These are phyloP conservation scores for Tulasnella sp. DNA, from an alignment of 768 basidiomycete genomes.

Conservation along the genomic window DNA sequence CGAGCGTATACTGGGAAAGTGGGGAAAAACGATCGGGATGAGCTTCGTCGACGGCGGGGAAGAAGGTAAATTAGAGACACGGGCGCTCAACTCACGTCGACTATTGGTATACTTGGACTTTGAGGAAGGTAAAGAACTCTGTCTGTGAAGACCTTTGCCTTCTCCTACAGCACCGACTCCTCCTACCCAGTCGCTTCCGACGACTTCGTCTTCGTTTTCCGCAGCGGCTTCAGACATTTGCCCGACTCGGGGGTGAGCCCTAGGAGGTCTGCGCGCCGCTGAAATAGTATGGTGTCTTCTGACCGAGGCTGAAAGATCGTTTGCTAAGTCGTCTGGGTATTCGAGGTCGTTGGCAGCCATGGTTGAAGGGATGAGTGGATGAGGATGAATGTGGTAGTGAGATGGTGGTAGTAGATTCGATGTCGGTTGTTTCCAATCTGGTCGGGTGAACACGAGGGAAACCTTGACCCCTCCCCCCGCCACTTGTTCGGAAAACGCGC, in stretches of 20 bases:
- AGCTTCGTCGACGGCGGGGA: constrained; percentile 46
- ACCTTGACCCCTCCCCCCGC: neutral
- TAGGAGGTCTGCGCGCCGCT: constrained; percentile 56
- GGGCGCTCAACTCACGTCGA: constrained; percentile 4
- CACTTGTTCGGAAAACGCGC: neutral
- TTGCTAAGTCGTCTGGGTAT: constrained; percentile 10
- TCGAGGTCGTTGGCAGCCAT: constrained; percentile 7
- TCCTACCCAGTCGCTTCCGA: constrained; percentile 68
- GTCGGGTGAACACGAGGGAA: neutral
- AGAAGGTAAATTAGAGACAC: constrained; percentile 37
- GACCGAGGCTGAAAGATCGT: constrained; percentile 33
- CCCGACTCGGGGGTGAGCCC: constrained; percentile 45
- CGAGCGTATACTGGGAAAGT: constrained; percentile 26
- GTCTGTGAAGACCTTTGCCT: constrained; percentile 67
- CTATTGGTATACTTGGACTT: constrained; percentile 32
- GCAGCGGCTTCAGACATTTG: constrained; percentile 56
- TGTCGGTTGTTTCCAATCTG: neutral
- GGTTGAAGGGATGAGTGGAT: neutral
- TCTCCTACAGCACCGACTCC: constrained; percentile 78
- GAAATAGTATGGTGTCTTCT: constrained; percentile 80
- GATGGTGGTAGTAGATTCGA: constrained; percentile 1
- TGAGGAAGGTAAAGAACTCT: constrained; percentile 58
- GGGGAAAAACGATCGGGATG: neutral
- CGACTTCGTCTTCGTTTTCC: constrained; percentile 63
- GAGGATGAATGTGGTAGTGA: neutral